Evolutionary conservation across 139 green algal species (phyloP), one percentile per base, ranked within the genome.

Genomic region (Zygnema cylindricum): DNA sequence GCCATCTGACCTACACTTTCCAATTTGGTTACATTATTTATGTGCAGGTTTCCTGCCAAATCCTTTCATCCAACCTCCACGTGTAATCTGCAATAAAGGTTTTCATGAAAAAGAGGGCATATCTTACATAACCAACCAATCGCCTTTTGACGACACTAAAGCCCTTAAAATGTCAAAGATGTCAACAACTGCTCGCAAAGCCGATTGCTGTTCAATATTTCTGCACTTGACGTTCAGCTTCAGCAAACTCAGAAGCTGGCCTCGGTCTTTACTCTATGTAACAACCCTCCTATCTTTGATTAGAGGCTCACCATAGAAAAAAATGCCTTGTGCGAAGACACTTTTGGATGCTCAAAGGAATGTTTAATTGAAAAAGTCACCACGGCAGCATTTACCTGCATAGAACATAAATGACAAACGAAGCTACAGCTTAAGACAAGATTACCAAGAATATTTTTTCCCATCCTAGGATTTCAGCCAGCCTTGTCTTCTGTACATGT

Each of bases 331-430:
- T 69, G 33, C 11, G 84, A 85, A 25, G 84, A 38, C 23, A 89
- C 69, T 42, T 43, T 33, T 21, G 77, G 21, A 38, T 40, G 32
- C 33, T 55, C 57, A 41, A 2, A 63, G n/a, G 89, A 79, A 25
- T 85, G 81, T 39, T 92, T 84, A 43, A 98, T 93, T 57, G 86
- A 43, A 82, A 98, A 98, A 3, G 93, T 93, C 1, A 96, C 95
- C 21, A 98, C 87, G 0, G 95, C 96, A 7, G 95, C 95, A 88
- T 98, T 93, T 38, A 98, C 96, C 23, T 94, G 94, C 1, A 16
- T 11, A 79, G 71, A 7, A 16, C 96, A 96, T 36, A 90, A 93
- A 0, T 96, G 96, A 63, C 90, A 93, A 89, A 91, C 85, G 39
- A 36, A n/a, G n/a, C n/a, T n/a, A n/a, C n/a, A n/a, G n/a, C n/a